phyloP scores from a whole-genome alignment of 495 filamentous ascomycete species.

The Aspergillus cristatus region DNA sequence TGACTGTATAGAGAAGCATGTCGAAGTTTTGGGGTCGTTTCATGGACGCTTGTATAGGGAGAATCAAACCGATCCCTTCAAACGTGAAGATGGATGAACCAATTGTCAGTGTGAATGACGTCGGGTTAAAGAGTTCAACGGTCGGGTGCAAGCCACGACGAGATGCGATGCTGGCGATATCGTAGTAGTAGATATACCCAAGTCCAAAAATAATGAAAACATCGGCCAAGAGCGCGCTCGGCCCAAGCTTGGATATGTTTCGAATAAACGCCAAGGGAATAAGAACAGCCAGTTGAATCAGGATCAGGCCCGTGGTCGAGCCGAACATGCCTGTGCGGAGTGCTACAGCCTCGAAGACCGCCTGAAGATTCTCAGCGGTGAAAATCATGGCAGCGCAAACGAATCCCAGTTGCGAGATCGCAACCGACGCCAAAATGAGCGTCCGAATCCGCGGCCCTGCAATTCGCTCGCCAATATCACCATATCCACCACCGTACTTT shows the following conservation, averaged over 20 bases:
- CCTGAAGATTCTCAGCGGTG: conserved; percentile 81
- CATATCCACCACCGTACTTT: conserved; percentile 71
- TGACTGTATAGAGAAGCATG: conserved; percentile 65
- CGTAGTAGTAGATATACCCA: conserved; percentile 84
- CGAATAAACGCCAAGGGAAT: conserved; percentile 77
- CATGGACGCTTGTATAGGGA: conserved; percentile 92
- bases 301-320: conserved; percentile 65
- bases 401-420: conserved; percentile 83
- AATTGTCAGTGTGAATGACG: conserved; percentile 83
- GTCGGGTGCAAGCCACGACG: conserved; percentile 60
- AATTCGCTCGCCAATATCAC: conserved; percentile 78
- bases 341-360: conserved; percentile 65
- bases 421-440: conserved; percentile 71
- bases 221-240: conserved; percentile 75
- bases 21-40: conserved; percentile 73
- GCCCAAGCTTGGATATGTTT: conserved; percentile 81
- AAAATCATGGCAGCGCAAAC: conserved; percentile 93
- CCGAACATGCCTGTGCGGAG: conserved; percentile 54
- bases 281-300: conserved; percentile 82
- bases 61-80: conserved; percentile 87
- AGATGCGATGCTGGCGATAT: conserved; percentile 63
- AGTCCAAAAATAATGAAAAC: conserved; percentile 81
- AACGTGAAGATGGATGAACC: conserved; percentile 95
- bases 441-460: conserved; percentile 75
- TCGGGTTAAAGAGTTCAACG: conserved; percentile 69